Evolutionary conservation across 257 asterid species (phyloP).

Genomic region (Przewalskia tangutica): DNA sequence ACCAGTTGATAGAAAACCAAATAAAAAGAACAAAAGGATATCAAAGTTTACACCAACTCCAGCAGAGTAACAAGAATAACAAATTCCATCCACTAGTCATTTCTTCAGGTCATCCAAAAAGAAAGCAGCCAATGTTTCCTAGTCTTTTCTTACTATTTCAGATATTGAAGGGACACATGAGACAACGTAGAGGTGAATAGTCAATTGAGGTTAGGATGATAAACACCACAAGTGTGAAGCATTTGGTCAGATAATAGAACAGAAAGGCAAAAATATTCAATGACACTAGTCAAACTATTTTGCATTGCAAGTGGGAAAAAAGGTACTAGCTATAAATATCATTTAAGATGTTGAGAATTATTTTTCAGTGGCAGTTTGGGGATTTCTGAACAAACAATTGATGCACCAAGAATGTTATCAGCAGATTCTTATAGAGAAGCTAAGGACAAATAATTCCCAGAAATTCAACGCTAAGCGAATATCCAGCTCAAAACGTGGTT

Average conservation of each 20-base stretch:
- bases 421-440: too few species aligned
- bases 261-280: neutral
- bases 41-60: neutral
- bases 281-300: neutral
- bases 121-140: neutral
- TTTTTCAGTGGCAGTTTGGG: neutral
- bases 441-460: too few species aligned
- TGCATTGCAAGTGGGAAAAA: too few species aligned
- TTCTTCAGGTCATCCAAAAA: neutral
- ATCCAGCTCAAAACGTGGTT: neutral
- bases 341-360: neutral
- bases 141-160: neutral
- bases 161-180: neutral
- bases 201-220: neutral
- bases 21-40: neutral
- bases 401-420: neutral
- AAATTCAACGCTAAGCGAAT: neutral
- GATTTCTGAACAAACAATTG: neutral
- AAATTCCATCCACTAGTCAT: neutral
- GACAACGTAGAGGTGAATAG: too few species aligned
- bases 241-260: neutral
- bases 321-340: neutral
- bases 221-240: neutral
- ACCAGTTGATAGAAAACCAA: neutral
- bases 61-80: neutral